Conservation (phyloP, 2,329 filamentous ascomycete genomes). For the Fusarium anthophilum region DNA sequence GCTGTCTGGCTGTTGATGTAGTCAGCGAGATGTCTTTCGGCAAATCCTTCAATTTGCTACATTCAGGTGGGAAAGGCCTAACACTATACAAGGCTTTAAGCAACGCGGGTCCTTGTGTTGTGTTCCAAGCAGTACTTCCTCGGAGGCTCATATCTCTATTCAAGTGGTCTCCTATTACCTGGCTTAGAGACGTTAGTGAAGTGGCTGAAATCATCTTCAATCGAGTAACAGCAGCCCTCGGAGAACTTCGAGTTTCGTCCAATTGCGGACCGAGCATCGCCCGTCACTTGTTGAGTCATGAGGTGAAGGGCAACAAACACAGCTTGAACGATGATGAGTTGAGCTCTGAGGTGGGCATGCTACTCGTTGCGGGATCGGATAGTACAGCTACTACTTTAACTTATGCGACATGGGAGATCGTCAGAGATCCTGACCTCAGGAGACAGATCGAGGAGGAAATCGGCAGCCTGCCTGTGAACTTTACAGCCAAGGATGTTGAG, state of each 20-base stretch:
- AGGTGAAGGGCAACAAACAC: not conserved
- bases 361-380: conserved; percentile 12
- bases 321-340: not conserved
- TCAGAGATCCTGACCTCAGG: not conserved
- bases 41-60: not conserved
- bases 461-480: not conserved
- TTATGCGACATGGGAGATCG: conserved; percentile 6
- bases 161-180: not conserved
- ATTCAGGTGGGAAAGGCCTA: not conserved
- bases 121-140: conserved; percentile 1
- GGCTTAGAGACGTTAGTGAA: not conserved
- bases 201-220: conserved; percentile 3
- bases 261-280: not conserved
- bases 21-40: conserved; percentile 12
- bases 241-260: not conserved
- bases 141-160: not conserved
- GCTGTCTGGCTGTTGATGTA: not conserved
- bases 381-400: conserved; percentile 9
- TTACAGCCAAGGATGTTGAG: not conserved
- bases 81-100: not conserved
- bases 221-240: not conserved
- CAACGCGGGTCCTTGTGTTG: not conserved
- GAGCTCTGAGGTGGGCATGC: not conserved
- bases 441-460: not conserved
- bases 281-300: not conserved